A percentile compares a stretch with the other conserved stretches of the same genome.
Conservation (phyloP, 106 monocot species). For the Hemerocallis citrina region DNA sequence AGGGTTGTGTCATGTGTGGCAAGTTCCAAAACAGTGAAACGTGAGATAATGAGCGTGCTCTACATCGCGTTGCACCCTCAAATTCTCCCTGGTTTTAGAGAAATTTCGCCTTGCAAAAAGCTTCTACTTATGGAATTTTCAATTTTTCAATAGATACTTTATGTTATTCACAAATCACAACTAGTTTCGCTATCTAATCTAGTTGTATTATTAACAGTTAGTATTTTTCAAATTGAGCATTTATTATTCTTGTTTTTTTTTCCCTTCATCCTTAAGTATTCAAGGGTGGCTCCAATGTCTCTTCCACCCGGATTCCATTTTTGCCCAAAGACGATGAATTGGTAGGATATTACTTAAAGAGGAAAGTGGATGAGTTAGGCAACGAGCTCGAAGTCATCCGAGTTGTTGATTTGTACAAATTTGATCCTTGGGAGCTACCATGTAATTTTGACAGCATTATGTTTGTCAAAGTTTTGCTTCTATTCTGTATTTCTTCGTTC, state of each 20-base stretch:
- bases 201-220: background rate
- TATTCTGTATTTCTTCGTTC: no score
- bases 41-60: slow-evolving; percentile 20
- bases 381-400: slow-evolving; percentile 77
- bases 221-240: background rate
- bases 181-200: background rate
- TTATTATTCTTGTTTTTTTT: background rate
- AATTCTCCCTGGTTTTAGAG: slow-evolving; percentile 14
- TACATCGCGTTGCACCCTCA: slow-evolving; percentile 13
- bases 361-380: slow-evolving; percentile 46
- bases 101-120: slow-evolving; percentile 33
- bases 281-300: slow-evolving; percentile 27
- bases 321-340: slow-evolving; percentile 66
- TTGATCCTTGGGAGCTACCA: slow-evolving; percentile 70
- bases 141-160: slow-evolving; percentile 43
- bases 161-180: slow-evolving; percentile 7
- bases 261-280: background rate
- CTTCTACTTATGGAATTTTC: slow-evolving; percentile 66
- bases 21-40: slow-evolving; percentile 2
- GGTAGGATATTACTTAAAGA: slow-evolving; percentile 69
- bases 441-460: slow-evolving; percentile 17
- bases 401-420: slow-evolving; percentile 57
- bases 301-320: slow-evolving; percentile 70
- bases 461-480: slow-evolving; percentile 10
- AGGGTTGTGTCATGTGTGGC: no score